Evolutionary conservation across 768 basidiomycete species (phyloP).

Genomic region (Hortiboletus campestris): DNA sequence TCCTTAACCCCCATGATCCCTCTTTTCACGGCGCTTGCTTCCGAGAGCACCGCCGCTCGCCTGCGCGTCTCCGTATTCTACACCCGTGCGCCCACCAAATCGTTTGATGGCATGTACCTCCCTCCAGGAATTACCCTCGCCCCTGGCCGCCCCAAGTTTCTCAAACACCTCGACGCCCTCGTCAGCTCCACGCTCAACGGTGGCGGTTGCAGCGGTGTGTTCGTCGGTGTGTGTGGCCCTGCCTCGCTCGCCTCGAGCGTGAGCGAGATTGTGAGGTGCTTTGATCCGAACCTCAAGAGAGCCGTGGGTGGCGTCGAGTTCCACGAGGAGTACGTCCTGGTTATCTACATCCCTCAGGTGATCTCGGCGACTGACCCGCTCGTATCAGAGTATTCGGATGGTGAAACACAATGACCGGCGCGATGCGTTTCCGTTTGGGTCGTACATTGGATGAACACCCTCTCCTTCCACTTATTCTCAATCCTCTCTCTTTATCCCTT

Average conservation of each 20-base stretch:
- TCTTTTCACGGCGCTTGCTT: conserved; percentile 44
- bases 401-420: not conserved
- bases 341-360: conserved; percentile 5
- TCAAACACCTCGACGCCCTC: conserved; percentile 44
- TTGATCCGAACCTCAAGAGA: conserved; percentile 28
- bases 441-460: not conserved
- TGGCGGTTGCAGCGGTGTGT: conserved; percentile 35
- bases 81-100: conserved; percentile 41
- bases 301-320: conserved; percentile 39
- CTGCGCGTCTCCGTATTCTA: conserved; percentile 55
- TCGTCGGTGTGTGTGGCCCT: conserved; percentile 46
- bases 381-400: conserved; percentile 11
- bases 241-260: conserved; percentile 32
- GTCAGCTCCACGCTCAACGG: conserved; percentile 39
- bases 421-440: not conserved
- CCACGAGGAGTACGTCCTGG: conserved; percentile 35
- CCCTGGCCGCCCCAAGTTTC: conserved; percentile 53
- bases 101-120: conserved; percentile 29
- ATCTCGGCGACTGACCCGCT: not conserved
- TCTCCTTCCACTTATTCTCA: too few relatives aligned
- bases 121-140: conserved; percentile 43
- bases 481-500: not conserved
- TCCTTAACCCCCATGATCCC: conserved; percentile 50
- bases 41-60: conserved; percentile 42
- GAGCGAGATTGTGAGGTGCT: conserved; percentile 29